Evolutionary conservation across 78 protist genomes (phyloP).

Genomic region (Mantamonas sphyraenae): DNA sequence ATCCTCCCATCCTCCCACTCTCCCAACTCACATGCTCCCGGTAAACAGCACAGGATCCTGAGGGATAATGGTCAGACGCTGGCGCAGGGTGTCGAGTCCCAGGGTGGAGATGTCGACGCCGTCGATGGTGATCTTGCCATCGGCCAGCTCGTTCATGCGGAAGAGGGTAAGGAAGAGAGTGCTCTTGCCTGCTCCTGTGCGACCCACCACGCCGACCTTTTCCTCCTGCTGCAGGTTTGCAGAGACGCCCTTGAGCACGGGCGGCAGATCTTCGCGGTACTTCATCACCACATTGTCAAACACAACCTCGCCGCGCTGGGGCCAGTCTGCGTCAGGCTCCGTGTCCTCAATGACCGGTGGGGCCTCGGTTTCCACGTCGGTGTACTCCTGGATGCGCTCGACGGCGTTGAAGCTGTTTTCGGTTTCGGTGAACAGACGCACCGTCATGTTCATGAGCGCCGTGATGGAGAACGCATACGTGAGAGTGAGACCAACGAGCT

Average conservation of each 20-base stretch:
- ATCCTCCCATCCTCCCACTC: too few relatives aligned
- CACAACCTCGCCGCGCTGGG: conserved; percentile 3
- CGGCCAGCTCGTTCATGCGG: conserved; percentile 18
- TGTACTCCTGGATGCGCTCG: conserved; percentile 55
- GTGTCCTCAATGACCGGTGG: conserved; percentile 13
- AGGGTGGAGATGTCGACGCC: conserved; percentile 23
- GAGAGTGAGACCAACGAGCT: conserved; percentile 38
- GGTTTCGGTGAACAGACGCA: conserved; percentile 13
- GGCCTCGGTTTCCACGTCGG: conserved; percentile 14
- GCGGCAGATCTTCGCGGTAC: conserved; percentile 20
- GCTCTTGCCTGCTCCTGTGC: conserved; percentile 40
- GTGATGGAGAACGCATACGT: conserved; percentile 35
- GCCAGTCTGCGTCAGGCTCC: conserved; percentile 19
- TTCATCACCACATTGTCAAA: conserved; percentile 21
- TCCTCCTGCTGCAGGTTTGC: neutral
- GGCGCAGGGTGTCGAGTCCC: conserved; percentile 10
- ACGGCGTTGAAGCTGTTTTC: conserved; percentile 69
- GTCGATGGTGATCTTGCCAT: conserved; percentile 25
- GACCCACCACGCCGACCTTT: conserved; percentile 52
- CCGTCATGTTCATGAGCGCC: neutral
- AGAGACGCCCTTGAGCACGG: neutral
- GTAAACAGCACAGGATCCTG: conserved; percentile 34
- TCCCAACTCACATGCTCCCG: too few relatives aligned
- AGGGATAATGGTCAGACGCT: conserved; percentile 34
- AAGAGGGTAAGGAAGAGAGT: conserved; percentile 14